Evolutionary conservation across 768 basidiomycete species (phyloP).

Genomic region (Suillus weaverae): DNA sequence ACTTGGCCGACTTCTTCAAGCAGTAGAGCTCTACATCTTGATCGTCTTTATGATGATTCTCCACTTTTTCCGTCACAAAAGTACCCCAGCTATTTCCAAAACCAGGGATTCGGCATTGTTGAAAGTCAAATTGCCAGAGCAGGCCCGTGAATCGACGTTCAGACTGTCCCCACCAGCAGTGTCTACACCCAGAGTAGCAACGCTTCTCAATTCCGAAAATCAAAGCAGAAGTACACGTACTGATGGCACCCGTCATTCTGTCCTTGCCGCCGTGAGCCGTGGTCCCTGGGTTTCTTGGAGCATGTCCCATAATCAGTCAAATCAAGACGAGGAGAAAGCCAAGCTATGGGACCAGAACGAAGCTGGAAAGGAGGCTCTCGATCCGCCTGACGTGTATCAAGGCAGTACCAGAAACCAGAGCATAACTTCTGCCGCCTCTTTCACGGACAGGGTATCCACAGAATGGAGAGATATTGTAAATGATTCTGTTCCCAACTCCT

Average conservation of each 20-base stretch:
- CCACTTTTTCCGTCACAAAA: conserved; percentile 35
- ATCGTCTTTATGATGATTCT: conserved; percentile 57
- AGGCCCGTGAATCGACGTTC: conserved; percentile 26
- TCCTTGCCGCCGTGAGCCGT: conserved; percentile 24
- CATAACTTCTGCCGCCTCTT: background rate
- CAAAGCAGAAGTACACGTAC: conserved; percentile 12
- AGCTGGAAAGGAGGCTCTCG: conserved; percentile 29
- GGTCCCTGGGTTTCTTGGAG: conserved; percentile 41
- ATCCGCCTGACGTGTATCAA: conserved; percentile 10
- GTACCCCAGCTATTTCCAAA: conserved; percentile 13
- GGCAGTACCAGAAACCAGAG: background rate
- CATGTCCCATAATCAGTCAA: conserved; percentile 27
- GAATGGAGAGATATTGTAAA: conserved; percentile 9
- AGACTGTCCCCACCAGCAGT: conserved; percentile 21
- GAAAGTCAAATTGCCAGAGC: conserved; percentile 24
- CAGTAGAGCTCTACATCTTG: conserved; percentile 61
- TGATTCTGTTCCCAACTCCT: conserved; percentile 9
- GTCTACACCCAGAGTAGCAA: conserved; percentile 29
- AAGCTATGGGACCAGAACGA: conserved; percentile 35
- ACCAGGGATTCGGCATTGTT: background rate
- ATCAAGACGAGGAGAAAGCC: conserved; percentile 26
- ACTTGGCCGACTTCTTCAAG: conserved; percentile 67
- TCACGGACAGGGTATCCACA: conserved; percentile 12
- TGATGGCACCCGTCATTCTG: conserved; percentile 16
- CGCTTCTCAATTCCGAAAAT: conserved; percentile 8